A percentile compares a stretch with the other conserved stretches of the same genome.
Conservation (phyloP, 1,284 basidiomycete genomes). For the Anthracocystis walkeri region DNA sequence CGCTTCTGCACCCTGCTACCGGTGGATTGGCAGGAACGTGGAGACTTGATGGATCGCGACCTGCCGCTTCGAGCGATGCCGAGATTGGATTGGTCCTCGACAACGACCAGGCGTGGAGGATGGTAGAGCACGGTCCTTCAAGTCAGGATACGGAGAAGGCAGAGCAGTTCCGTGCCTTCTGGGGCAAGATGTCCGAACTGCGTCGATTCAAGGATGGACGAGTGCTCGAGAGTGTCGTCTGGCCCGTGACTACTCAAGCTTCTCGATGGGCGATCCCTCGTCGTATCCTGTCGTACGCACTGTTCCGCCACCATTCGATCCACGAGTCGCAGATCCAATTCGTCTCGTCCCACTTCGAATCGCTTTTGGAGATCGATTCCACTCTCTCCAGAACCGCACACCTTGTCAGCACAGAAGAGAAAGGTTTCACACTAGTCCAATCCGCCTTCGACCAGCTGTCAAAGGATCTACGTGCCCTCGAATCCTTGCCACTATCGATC, state of each 20-base stretch:
- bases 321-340: constrained; percentile 72
- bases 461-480: constrained; percentile 81
- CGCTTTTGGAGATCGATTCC: constrained; percentile 73
- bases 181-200: constrained; percentile 92
- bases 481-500: constrained; percentile 81
- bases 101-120: constrained; percentile 58
- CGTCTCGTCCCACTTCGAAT: constrained; percentile 75
- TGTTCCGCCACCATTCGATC: constrained; percentile 81
- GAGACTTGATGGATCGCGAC: constrained; percentile 38
- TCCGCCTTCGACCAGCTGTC: constrained; percentile 84
- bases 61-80: constrained; percentile 41
- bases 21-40: constrained; percentile 46
- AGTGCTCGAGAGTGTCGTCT: constrained; percentile 93
- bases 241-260: constrained; percentile 72
- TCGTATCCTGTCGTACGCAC: constrained; percentile 80
- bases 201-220: constrained; percentile 97
- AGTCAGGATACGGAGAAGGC: constrained; percentile 71
- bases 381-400: constrained; percentile 64
- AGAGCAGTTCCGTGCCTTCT: constrained; percentile 82
- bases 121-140: constrained; percentile 73
- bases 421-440: constrained; percentile 80
- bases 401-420: constrained; percentile 67
- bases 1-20: constrained; percentile 40
- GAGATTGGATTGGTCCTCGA: constrained; percentile 59
- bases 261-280: constrained; percentile 80